phyloP scores from a whole-genome alignment of 2,329 filamentous ascomycete species.

The Pseudopyricularia javanii region DNA sequence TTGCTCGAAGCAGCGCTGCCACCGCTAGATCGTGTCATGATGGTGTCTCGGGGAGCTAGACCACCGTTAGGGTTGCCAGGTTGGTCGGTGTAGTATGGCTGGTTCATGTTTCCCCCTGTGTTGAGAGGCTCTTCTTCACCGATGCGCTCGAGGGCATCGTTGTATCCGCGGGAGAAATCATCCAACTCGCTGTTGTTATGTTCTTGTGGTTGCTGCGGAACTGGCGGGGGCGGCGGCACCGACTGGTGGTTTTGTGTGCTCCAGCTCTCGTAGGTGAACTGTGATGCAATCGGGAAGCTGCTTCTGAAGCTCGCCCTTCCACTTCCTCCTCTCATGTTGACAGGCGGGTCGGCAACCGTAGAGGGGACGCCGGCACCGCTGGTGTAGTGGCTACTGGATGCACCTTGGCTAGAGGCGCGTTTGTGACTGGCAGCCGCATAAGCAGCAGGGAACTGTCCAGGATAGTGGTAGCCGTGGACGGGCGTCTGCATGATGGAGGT shows the following conservation, averaged over 20 bases:
- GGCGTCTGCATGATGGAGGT: constrained; percentile 4
- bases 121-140: constrained; percentile 24
- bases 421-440: constrained; percentile 7
- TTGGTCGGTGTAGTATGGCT: not conserved
- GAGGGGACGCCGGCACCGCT: constrained; percentile 3
- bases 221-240: not conserved
- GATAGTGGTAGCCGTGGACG: constrained; percentile 8
- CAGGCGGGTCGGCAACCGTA: not conserved
- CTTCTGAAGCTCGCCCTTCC: constrained; percentile 5
- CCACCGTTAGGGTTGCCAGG: constrained; percentile 5
- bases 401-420: not conserved
- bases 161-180: constrained; percentile 30
- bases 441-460: constrained; percentile 10
- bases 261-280: not conserved
- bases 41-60: constrained; percentile 3
- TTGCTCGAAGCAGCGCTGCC: not conserved
- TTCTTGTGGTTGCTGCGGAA: too few relatives aligned
- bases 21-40: constrained; percentile 1
- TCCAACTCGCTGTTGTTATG: constrained; percentile 23
- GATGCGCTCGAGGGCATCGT: constrained; percentile 24
- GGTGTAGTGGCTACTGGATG: constrained; percentile 2
- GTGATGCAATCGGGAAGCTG: not conserved
- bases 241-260: not conserved
- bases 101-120: constrained; percentile 5
- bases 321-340: constrained; percentile 12